phyloP scores from a whole-genome alignment of 202 grass and related monocot species.

The Panicum hallii region DNA sequence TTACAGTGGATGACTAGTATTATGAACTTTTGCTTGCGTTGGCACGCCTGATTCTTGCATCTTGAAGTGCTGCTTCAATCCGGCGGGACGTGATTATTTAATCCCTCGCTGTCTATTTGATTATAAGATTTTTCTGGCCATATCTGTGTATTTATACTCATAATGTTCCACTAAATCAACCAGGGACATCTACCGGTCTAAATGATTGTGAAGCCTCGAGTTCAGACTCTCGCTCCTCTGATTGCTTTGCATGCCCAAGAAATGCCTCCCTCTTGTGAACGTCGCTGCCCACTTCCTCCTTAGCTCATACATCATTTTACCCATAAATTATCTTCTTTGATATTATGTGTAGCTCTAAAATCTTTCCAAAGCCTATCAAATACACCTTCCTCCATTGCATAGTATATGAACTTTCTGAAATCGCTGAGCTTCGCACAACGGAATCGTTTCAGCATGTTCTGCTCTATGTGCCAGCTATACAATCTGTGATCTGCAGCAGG shows the following conservation, averaged over 20 bases:
- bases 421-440: background rate
- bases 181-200: background rate
- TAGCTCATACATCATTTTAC: slow-evolving; percentile 20
- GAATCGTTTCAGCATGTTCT: slow-evolving; percentile 17
- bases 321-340: slow-evolving; percentile 27
- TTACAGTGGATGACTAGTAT: too few species aligned
- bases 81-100: too few species aligned
- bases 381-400: background rate
- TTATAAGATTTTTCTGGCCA: too few species aligned
- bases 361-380: slow-evolving; percentile 34
- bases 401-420: slow-evolving; percentile 38
- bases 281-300: background rate
- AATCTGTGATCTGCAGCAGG: slow-evolving; percentile 16
- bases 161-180: background rate
- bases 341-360: background rate
- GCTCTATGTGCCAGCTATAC: background rate
- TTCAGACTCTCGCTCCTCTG: background rate
- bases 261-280: background rate
- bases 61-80: too few species aligned
- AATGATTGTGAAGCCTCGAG: background rate
- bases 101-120: too few species aligned
- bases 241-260: background rate
- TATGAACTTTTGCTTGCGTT: too few species aligned
- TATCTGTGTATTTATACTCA: background rate
- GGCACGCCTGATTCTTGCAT: too few species aligned